Conservation (phyloP, 2,329 filamentous ascomycete genomes). For the Apiospora koreana region DNA sequence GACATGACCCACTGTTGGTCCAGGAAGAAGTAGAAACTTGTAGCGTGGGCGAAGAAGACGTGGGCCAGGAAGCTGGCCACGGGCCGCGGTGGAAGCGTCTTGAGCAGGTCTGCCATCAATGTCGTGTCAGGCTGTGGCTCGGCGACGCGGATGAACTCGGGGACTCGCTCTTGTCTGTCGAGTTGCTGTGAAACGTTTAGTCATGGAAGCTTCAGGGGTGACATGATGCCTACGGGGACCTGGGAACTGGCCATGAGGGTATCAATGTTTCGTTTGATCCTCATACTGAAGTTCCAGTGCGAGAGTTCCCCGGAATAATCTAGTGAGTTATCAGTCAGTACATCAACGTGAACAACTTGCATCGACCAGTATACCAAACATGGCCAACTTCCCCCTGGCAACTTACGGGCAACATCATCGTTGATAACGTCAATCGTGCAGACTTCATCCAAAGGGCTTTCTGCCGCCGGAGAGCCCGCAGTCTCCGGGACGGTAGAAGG, state of each 20-base stretch:
- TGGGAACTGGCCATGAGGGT: conserved; percentile 16
- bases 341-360: too few species aligned
- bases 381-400: not conserved
- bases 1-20: conserved; percentile 44
- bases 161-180: conserved; percentile 18
- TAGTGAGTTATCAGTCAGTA: conserved; percentile 21
- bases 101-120: conserved; percentile 38
- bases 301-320: conserved; percentile 55
- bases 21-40: conserved; percentile 51
- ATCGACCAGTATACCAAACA: too few species aligned
- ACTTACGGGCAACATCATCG: conserved; percentile 32
- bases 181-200: conserved; percentile 21
- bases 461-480: not conserved
- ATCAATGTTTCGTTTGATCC: conserved; percentile 51
- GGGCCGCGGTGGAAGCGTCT: conserved; percentile 46
- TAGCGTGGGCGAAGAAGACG: conserved; percentile 49
- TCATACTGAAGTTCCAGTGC: conserved; percentile 55
- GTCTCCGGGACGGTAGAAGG: not conserved
- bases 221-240: conserved; percentile 26
- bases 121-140: conserved; percentile 43
- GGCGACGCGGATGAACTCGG: conserved; percentile 46
- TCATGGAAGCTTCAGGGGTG: not conserved
- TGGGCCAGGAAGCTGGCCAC: conserved; percentile 48
- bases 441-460: conserved; percentile 9
- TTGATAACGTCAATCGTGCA: conserved; percentile 11